Evolutionary conservation across 108 stramenopile species (phyloP).

Genomic region (Pseudonitzschia multistriata): DNA sequence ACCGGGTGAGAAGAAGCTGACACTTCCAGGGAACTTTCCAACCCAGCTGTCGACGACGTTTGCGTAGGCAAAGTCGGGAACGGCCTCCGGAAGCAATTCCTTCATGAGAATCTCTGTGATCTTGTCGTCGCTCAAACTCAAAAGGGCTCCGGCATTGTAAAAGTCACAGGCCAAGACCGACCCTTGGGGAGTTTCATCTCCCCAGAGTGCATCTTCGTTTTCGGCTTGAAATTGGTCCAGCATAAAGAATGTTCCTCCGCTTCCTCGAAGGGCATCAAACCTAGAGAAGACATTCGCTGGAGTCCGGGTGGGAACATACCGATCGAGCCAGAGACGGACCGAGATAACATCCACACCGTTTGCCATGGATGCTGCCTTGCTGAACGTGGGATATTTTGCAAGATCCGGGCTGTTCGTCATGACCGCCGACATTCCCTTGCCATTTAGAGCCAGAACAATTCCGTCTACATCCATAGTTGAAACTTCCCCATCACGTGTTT

Average conservation of each 20-base stretch:
- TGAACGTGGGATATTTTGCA: constrained; percentile 61
- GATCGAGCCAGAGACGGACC: constrained; percentile 80
- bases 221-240: constrained; percentile 86
- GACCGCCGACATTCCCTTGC: constrained; percentile 87
- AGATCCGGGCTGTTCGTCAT: constrained; percentile 70
- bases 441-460: constrained; percentile 71
- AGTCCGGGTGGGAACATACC: constrained; percentile 69
- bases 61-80: constrained; percentile 74
- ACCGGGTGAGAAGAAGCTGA: constrained; percentile 89
- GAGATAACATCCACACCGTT: constrained; percentile 88
- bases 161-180: constrained; percentile 88
- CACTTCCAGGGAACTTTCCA: constrained; percentile 79
- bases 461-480: constrained; percentile 73
- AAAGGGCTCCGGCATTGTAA: constrained; percentile 88
- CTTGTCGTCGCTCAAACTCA: constrained; percentile 79
- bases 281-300: constrained; percentile 93
- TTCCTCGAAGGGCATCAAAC: constrained; percentile 80
- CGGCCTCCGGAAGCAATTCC: constrained; percentile 76
- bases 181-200: constrained; percentile 54
- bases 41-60: constrained; percentile 88
- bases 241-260: constrained; percentile 94
- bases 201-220: constrained; percentile 67
- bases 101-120: constrained; percentile 74
- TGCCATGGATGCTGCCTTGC: constrained; percentile 68
- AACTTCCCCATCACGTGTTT: constrained; percentile 35